Conservation (phyloP, 495 filamentous ascomycete genomes). For the Podospora pseudocomata region DNA sequence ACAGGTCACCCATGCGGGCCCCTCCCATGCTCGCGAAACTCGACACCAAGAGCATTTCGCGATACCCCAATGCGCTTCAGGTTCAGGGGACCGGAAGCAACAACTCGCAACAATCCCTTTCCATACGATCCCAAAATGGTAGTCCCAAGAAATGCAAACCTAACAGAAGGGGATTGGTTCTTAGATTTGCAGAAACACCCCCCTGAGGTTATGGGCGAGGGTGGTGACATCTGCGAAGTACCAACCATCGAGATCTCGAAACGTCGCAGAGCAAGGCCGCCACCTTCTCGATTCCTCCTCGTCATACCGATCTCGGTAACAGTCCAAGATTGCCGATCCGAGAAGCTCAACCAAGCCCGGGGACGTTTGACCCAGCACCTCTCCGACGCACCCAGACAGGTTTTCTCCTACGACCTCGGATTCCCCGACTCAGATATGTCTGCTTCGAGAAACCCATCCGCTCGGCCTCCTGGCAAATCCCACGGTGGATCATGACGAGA, state of each 20-base stretch:
- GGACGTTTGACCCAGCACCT: conserved; percentile 35
- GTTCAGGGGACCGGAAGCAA: conserved; percentile 30
- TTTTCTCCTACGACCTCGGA: conserved; percentile 34
- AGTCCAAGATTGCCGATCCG: conserved; percentile 22
- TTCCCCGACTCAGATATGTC: conserved; percentile 28
- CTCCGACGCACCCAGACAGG: conserved; percentile 50
- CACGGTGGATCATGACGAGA: conserved; percentile 36
- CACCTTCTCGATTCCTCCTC: conserved; percentile 26
- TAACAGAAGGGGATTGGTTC: conserved; percentile 57
- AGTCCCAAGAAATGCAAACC: conserved; percentile 25
- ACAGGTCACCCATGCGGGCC: conserved; percentile 37
- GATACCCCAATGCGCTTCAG: conserved; percentile 42
- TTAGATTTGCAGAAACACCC: conserved; percentile 63
- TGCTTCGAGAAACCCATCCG: conserved; percentile 25
- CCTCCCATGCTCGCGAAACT: conserved; percentile 44
- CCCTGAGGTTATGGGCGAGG: conserved; percentile 82
- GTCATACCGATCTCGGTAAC: conserved; percentile 18
- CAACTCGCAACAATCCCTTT: conserved; percentile 27
- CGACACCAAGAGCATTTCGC: conserved; percentile 43
- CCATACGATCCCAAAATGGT: conserved; percentile 30
- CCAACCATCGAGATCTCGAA: conserved; percentile 65
- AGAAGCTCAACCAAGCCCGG: conserved; percentile 24
- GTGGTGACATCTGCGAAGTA: conserved; percentile 74
- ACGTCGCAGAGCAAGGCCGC: conserved; percentile 44
- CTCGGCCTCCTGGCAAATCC: conserved; percentile 35